These are phyloP conservation scores for Botrytis medusae DNA, from an alignment of 2,329 filamentous ascomycete species.

Conservation along the genomic window DNA sequence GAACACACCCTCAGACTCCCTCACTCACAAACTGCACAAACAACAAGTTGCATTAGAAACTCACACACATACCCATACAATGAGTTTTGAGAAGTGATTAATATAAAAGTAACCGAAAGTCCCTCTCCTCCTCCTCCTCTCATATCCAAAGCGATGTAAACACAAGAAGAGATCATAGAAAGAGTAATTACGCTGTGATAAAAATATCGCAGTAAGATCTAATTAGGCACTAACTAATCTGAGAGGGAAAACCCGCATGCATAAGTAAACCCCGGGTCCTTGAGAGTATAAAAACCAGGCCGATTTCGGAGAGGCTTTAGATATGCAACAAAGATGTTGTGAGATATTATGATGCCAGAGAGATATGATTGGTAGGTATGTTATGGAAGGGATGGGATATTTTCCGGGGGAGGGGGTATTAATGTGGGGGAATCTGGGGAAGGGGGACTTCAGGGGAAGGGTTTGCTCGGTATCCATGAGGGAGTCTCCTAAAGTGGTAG, in stretches of 20 bases:
- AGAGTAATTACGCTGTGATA: neutral
- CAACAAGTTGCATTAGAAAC: too few relatives aligned
- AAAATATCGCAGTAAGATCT: neutral
- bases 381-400: neutral
- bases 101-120: too few relatives aligned
- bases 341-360: too few relatives aligned
- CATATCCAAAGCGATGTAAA: neutral
- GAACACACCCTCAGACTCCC: too few relatives aligned
- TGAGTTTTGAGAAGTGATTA: too few relatives aligned
- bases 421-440: neutral
- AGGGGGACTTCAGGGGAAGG: neutral
- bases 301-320: neutral
- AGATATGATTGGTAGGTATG: neutral
- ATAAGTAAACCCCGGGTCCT: neutral
- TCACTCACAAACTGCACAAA: too few relatives aligned
- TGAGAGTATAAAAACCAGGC: neutral
- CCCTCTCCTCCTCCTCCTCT: too few relatives aligned
- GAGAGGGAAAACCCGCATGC: neutral
- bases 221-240: neutral
- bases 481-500: fast-evolving
- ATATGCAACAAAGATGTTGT: neutral
- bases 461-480: neutral
- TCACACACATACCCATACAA: too few relatives aligned
- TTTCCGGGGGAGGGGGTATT: too few relatives aligned
- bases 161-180: neutral